Percentiles rank a stretch among this genome's conserved stretches.
These are phyloP conservation scores for Fusarium virguliforme DNA, from an alignment of 2,329 filamentous ascomycete species.

Conservation along the genomic window DNA sequence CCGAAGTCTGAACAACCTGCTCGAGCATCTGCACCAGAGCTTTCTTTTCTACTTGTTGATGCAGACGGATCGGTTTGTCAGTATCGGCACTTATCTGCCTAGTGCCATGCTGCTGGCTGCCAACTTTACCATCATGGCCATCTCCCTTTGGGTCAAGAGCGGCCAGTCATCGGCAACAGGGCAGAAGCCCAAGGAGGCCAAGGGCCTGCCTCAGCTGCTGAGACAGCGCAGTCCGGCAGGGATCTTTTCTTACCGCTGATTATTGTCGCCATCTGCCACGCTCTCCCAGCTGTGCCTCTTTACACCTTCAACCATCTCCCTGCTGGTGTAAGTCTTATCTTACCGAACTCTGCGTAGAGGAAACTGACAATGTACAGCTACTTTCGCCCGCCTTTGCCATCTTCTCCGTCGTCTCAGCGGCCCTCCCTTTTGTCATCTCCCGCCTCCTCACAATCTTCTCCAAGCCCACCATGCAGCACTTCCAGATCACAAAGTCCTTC, in stretches of 20 bases:
- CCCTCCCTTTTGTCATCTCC: constrained; percentile 72
- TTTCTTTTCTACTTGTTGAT: constrained; percentile 99
- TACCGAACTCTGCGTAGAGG: not conserved
- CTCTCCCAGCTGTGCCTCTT: constrained; percentile 84
- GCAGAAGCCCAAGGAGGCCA: constrained; percentile 47
- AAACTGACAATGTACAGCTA: constrained; percentile 60
- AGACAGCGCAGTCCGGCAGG: constrained; percentile 64
- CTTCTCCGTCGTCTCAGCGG: constrained; percentile 70
- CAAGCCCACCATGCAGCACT: constrained; percentile 76
- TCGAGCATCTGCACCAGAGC: constrained; percentile 97
- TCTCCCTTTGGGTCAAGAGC: constrained; percentile 93
- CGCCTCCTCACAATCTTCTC: constrained; percentile 67
- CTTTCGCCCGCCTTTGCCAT: constrained; percentile 72
- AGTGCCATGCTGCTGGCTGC: constrained; percentile 97
- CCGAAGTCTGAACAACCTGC: constrained; percentile 93
- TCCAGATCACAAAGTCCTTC: constrained; percentile 87
- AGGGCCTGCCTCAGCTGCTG: constrained; percentile 51
- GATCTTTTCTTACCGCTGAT: constrained; percentile 81
- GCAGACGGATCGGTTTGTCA: constrained; percentile 93
- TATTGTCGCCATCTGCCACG: constrained; percentile 81
- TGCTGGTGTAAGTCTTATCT: constrained; percentile 69
- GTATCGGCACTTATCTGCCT: constrained; percentile 96
- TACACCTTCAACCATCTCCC: constrained; percentile 87
- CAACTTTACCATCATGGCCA: constrained; percentile 96
- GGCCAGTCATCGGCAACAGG: constrained; percentile 67